A percentile compares a stretch with the other conserved stretches of the same genome.
Evolutionary conservation across 2,329 filamentous ascomycete species (phyloP).

Genomic region (Blastomyces gilchristii): DNA sequence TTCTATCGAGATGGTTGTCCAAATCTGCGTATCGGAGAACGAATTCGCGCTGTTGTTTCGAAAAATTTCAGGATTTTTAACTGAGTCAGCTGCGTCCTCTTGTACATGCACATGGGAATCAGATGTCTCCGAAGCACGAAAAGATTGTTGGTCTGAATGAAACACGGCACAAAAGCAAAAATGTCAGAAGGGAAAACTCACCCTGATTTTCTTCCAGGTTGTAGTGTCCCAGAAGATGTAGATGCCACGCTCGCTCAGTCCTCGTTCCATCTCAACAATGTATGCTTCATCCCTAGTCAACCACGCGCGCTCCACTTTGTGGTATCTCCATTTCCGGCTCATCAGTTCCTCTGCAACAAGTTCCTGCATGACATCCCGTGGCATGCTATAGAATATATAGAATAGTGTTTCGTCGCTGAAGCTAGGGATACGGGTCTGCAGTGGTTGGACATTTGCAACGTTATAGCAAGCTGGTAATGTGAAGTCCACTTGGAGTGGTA

Average conservation of each 20-base stretch:
- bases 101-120: neutral
- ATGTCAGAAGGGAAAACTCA: constrained; percentile 21
- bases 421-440: constrained; percentile 48
- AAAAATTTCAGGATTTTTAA: neutral
- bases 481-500: constrained; percentile 54
- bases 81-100: neutral
- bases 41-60: constrained; percentile 33
- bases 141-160: constrained; percentile 10
- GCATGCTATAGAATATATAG: constrained; percentile 60
- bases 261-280: constrained; percentile 39
- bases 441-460: constrained; percentile 54
- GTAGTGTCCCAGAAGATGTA: constrained; percentile 43
- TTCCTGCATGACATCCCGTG: constrained; percentile 56
- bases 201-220: constrained; percentile 41
- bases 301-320: constrained; percentile 44
- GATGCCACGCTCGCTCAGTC: constrained; percentile 41
- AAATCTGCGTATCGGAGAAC: constrained; percentile 41
- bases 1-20: constrained; percentile 37
- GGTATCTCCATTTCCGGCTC: constrained; percentile 44
- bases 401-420: constrained; percentile 57
- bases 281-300: constrained; percentile 41
- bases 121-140: neutral
- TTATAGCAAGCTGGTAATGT: constrained; percentile 53
- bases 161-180: neutral
- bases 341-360: constrained; percentile 53